Conservation (phyloP, 2,329 filamentous ascomycete species). For the Diaporthe ampelina region DNA sequence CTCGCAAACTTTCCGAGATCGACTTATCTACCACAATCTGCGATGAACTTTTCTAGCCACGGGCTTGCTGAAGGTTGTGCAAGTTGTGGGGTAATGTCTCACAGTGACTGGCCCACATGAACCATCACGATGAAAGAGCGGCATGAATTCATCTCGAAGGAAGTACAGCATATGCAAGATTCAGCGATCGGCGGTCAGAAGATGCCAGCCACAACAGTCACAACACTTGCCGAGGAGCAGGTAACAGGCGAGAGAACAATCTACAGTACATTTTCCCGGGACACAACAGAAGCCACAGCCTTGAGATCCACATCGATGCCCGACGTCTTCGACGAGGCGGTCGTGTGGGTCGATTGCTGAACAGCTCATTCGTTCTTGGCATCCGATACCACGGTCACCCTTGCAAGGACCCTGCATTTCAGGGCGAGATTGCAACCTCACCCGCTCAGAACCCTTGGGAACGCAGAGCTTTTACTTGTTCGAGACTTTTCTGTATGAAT, state of each 20-base stretch:
- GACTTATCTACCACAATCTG: not conserved
- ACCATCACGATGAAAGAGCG: conserved; percentile 1
- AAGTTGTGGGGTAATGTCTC: not conserved
- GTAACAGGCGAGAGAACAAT: not conserved
- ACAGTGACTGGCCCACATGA: conserved; percentile 1
- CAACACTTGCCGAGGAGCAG: not conserved
- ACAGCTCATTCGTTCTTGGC: conserved; percentile 26
- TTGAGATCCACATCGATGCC: conserved; percentile 28
- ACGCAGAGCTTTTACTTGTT: not conserved
- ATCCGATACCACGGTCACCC: conserved; percentile 26
- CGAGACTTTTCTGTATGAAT: conserved; percentile 11
- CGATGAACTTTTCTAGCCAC: too few species aligned
- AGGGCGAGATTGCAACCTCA: not conserved
- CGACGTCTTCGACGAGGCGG: conserved; percentile 32
- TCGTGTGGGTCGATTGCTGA: conserved; percentile 22
- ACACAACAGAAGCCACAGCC: conserved; percentile 5
- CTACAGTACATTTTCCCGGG: not conserved
- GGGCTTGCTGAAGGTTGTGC: not conserved
- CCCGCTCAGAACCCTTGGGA: not conserved
- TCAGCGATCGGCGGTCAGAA: not conserved
- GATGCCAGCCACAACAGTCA: not conserved
- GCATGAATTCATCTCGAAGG: conserved; percentile 1
- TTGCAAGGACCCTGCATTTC: not conserved
- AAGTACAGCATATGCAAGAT: conserved; percentile 7
- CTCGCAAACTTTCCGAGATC: not conserved